Conservation (phyloP, 192 early-diverging fungal genomes). For the Haplosporangium gracile region DNA sequence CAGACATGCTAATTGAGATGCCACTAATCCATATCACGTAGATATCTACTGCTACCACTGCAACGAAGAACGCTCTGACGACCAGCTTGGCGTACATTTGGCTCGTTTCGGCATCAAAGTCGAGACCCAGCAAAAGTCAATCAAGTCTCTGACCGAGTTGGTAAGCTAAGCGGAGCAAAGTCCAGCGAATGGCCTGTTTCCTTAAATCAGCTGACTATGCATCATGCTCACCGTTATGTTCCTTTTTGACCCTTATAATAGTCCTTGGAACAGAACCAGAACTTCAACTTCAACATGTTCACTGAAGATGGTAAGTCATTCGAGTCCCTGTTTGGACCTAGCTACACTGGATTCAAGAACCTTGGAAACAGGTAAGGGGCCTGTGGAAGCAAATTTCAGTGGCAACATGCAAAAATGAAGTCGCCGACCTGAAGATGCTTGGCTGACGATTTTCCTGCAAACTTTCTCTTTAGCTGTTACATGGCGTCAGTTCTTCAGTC, state of each 20-base stretch:
- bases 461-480: conserved; percentile 82
- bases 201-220: not conserved
- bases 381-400: no score
- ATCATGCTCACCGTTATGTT: conserved; percentile 5
- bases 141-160: conserved; percentile 93
- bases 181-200: not conserved
- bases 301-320: conserved; percentile 93
- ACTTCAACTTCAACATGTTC: conserved; percentile 98
- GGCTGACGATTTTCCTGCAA: not conserved
- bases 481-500: conserved; percentile 96
- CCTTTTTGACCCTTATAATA: conserved; percentile 28
- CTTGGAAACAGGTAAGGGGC: conserved; percentile 87
- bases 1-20: not conserved
- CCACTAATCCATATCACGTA: conserved; percentile 7
- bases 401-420: no score
- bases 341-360: conserved; percentile 93
- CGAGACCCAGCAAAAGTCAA: conserved; percentile 85
- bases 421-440: not conserved
- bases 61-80: conserved; percentile 86
- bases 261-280: conserved; percentile 96
- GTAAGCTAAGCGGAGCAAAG: conserved; percentile 61
- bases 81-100: conserved; percentile 82
- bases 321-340: conserved; percentile 87
- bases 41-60: conserved; percentile 90
- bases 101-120: conserved; percentile 93